Conservation (phyloP, 2,329 filamentous ascomycete species). For the Aureobasidium subglaciale region DNA sequence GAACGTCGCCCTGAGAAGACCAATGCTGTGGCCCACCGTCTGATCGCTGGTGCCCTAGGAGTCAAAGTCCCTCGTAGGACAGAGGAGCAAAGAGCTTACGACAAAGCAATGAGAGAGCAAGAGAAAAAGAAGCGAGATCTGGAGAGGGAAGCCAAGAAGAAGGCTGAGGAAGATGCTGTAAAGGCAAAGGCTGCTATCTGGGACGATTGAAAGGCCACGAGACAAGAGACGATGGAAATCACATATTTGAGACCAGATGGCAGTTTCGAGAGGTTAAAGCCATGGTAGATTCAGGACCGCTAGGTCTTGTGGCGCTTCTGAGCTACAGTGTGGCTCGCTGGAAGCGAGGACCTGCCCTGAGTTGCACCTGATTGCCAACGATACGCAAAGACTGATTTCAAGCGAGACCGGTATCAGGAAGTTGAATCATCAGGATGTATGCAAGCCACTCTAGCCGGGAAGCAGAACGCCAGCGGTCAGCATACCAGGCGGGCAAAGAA, state of each 20-base stretch:
- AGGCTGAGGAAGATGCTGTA: conserved; percentile 58
- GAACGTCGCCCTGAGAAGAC: conserved; percentile 73
- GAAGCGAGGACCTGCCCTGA: no score
- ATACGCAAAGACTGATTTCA: no score
- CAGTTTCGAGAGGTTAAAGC: background rate
- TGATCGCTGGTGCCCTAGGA: conserved; percentile 86
- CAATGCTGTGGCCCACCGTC: conserved; percentile 76
- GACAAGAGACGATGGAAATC: background rate
- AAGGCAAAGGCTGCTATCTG: conserved; percentile 78
- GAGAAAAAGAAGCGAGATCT: conserved; percentile 70
- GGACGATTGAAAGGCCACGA: conserved; percentile 50
- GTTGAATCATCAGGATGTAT: background rate
- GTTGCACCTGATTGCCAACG: no score
- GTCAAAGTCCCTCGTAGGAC: conserved; percentile 73
- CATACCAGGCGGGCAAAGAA: background rate
- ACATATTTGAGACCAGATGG: background rate
- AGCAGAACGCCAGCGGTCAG: background rate
- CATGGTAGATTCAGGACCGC: no score
- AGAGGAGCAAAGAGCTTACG: conserved; percentile 83
- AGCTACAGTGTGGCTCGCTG: no score
- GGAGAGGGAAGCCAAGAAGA: conserved; percentile 60
- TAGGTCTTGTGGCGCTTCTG: no score
- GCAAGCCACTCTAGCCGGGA: background rate
- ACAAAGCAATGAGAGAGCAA: conserved; percentile 72
- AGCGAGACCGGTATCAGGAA: no score